Percentiles rank a stretch among this genome's conserved stretches.
phyloP scores from a whole-genome alignment of 2,329 filamentous ascomycete genomes.

The Microcyclosporella mali region DNA sequence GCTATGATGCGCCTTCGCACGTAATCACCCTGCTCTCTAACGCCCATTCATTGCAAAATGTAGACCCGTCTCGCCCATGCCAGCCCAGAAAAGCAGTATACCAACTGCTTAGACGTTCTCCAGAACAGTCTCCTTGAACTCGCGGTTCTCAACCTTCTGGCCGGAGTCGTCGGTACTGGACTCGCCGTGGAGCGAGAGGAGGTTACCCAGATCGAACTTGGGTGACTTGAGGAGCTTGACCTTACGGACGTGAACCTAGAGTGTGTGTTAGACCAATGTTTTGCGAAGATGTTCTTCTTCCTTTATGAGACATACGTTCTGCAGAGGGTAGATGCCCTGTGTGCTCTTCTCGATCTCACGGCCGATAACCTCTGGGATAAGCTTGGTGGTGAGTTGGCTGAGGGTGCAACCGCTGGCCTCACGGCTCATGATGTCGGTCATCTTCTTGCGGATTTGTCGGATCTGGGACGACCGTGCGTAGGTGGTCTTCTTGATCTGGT shows the following conservation, averaged over 20 bases:
- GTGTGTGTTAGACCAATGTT: background rate
- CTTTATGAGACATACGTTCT: constrained; percentile 64
- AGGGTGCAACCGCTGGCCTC: constrained; percentile 93
- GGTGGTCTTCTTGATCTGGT: constrained; percentile 99
- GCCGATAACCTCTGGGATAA: constrained; percentile 98
- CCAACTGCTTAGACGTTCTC: constrained; percentile 70
- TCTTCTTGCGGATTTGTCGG: constrained; percentile 97
- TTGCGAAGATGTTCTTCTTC: background rate
- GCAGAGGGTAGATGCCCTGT: constrained; percentile 98
- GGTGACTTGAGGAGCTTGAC: constrained; percentile 98
- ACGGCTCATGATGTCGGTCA: constrained; percentile 97
- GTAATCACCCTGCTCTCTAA: constrained; percentile 22
- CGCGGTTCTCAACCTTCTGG: constrained; percentile 85
- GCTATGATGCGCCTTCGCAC: constrained; percentile 18
- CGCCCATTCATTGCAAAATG: constrained; percentile 24
- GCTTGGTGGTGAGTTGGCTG: constrained; percentile 93
- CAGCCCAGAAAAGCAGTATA: constrained; percentile 15
- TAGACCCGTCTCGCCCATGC: constrained; percentile 21
- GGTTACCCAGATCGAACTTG: constrained; percentile 97
- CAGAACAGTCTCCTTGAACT: constrained; percentile 98
- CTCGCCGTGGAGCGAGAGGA: constrained; percentile 96
- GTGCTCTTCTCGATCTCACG: constrained; percentile 99
- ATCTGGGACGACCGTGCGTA: constrained; percentile 97
- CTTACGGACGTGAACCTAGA: constrained; percentile 97
- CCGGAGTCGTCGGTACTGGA: constrained; percentile 91